Percentiles rank a stretch among this genome's conserved stretches.
Conservation (phyloP, 2,329 filamentous ascomycete genomes). For the Karstenula rhodostoma region DNA sequence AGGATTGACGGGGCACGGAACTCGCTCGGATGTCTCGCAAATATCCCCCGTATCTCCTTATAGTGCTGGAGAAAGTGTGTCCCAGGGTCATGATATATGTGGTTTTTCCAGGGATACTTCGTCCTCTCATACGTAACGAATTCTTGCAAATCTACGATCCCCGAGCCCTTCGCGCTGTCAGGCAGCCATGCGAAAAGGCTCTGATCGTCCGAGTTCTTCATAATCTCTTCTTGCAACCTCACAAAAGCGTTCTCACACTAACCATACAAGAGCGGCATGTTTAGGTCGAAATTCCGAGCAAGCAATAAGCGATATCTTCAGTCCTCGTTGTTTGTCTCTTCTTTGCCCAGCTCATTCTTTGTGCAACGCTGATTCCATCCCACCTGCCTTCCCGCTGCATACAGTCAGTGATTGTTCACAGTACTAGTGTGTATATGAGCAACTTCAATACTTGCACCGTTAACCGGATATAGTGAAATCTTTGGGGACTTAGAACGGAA, state of each 20-base stretch:
- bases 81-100: no score
- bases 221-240: slow-evolving; percentile 29
- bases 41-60: not conserved
- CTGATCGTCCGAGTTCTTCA: slow-evolving; percentile 15
- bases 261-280: slow-evolving; percentile 39
- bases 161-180: not conserved
- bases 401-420: not conserved
- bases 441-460: no score
- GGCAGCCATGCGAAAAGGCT: slow-evolving; percentile 15
- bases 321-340: slow-evolving; percentile 20
- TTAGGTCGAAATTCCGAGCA: slow-evolving; percentile 32
- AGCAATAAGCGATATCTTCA: slow-evolving; percentile 40
- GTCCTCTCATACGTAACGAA: no score
- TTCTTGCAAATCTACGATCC: not conserved
- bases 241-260: slow-evolving; percentile 33
- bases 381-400: not conserved
- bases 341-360: slow-evolving; percentile 24
- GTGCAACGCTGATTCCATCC: slow-evolving; percentile 9
- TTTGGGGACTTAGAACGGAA: no score
- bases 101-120: no score
- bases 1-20: not conserved
- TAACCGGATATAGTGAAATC: no score
- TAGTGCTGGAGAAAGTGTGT: no score
- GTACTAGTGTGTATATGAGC: no score
- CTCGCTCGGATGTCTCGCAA: slow-evolving; percentile 6